phyloP scores from a whole-genome alignment of 352 stramenopile species.

The Phytophthora sp. region DNA sequence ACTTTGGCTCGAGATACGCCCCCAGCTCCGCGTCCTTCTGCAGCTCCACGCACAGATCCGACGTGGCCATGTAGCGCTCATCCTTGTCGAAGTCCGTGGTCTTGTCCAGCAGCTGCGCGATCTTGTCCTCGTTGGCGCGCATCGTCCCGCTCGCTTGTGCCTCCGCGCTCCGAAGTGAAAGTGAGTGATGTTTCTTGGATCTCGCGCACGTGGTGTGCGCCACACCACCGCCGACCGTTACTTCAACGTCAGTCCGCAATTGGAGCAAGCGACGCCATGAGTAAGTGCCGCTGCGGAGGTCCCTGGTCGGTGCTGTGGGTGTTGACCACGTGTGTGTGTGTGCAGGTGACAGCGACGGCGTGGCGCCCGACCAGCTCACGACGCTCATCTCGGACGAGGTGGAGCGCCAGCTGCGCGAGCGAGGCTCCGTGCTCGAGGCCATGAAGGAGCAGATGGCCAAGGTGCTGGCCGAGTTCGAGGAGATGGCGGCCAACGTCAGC shows the following conservation, averaged over 20 bases:
- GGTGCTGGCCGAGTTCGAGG: conserved; percentile 74
- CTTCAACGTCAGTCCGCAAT: conserved; percentile 30
- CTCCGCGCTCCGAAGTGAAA: conserved; percentile 13
- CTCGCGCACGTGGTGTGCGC: conserved; percentile 9
- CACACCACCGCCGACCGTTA: conserved; percentile 17
- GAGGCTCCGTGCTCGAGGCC: conserved; percentile 52
- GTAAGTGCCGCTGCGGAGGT: not conserved
- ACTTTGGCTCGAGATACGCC: conserved; percentile 86
- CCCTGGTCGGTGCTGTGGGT: not conserved
- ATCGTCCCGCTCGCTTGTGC: conserved; percentile 39
- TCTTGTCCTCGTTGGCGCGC: conserved; percentile 77
- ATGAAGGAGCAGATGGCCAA: conserved; percentile 78
- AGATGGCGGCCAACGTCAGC: conserved; percentile 55
- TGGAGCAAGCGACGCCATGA: conserved; percentile 12
- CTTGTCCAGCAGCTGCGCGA: conserved; percentile 85
- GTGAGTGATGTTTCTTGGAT: conserved; percentile 25
- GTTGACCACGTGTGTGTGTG: not conserved
- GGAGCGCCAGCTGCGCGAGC: conserved; percentile 59
- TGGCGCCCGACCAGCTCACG: conserved; percentile 60
- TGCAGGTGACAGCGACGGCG: conserved; percentile 31
- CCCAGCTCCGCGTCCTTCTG: conserved; percentile 93
- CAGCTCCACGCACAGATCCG: conserved; percentile 97
- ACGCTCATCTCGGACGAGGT: conserved; percentile 68
- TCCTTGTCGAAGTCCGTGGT: conserved; percentile 95
- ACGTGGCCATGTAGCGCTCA: conserved; percentile 99